Base-by-base conservation (phyloP, 805 yeast genomes). In the Kuraishia ogatae region DNA sequence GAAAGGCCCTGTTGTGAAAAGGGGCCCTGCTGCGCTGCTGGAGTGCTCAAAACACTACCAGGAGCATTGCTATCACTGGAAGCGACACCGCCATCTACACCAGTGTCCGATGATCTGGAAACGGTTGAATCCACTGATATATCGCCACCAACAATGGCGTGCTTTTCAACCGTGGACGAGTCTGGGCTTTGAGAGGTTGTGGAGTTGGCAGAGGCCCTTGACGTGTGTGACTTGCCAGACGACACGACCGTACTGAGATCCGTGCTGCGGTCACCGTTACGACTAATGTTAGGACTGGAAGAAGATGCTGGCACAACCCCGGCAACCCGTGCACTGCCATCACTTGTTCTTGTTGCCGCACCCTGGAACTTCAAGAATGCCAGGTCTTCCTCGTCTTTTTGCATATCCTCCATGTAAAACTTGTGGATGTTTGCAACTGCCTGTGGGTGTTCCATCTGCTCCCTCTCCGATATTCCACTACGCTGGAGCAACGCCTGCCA, bases 341-440 rank as follows among this genome's bases (percentile, higher is more conserved):
- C 43, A 11, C 43, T 35, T 15, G 43, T 35, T 15, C 43, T 35
- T 10, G 15, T 35, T 35, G 43, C 43, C 4, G 43, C n/a, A 35
- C 43, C 43, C 13, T 35, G 26, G 19, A 58, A 43, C 48, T 58
- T 56, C 13, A 19, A 50, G 35, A 58, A 50, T 5, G 57, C 57
- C 50, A 54, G 57, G 13, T 58, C 58, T 13, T 58, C 58, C 20
- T 60, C 60, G 54, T 74, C 78, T 50, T 76, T 79, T 56, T 73
- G 72, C 49, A 75, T 79, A 8, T 72, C 65, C 60, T 84, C 87
- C 63, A 84, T 89, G 68, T 90, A 90, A 66, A 90, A 90, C 50
- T 89, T 90, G 26, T 90, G 90, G 57, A 89, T 91, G 64, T 90
- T 96, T 78, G 87, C 87, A 4, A 94, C 96, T 1, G 97, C 97